A percentile compares a stretch with the other conserved stretches of the same genome.
Conservation (phyloP, 345 rosid genomes). For the Trapa incisa region DNA sequence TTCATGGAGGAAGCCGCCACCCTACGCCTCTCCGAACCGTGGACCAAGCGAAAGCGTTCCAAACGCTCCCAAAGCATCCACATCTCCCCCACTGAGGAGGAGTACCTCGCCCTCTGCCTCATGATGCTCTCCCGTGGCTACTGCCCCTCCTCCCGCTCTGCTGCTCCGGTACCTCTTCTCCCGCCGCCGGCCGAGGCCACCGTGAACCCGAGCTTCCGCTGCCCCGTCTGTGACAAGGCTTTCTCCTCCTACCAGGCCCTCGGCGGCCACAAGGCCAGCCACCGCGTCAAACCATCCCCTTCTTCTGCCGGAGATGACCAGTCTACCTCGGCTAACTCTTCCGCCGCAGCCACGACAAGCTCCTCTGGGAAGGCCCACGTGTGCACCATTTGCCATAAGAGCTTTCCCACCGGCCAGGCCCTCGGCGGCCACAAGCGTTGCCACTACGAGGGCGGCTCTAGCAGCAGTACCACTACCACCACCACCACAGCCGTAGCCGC, state of each 20-base stretch:
- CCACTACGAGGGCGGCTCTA: slow-evolving; percentile 43
- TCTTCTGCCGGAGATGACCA: slow-evolving; percentile 18
- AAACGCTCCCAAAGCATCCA: slow-evolving; percentile 43
- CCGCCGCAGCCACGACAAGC: slow-evolving; percentile 3
- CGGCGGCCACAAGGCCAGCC: slow-evolving; percentile 94
- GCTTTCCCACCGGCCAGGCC: slow-evolving; percentile 61
- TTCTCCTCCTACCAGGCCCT: slow-evolving; percentile 78
- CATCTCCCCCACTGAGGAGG: slow-evolving; percentile 45
- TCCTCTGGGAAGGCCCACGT: slow-evolving; percentile 35
- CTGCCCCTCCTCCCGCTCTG: slow-evolving; percentile 18
- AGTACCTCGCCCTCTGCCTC: slow-evolving; percentile 87
- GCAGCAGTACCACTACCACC: not conserved
- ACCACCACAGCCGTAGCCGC: too few species aligned
- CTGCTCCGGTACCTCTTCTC: slow-evolving; percentile 41
- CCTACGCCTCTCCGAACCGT: slow-evolving; percentile 36
- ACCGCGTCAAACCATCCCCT: slow-evolving; percentile 34
- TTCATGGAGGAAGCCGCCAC: slow-evolving; percentile 20
- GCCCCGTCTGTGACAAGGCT: slow-evolving; percentile 62
- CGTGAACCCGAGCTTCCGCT: slow-evolving; percentile 37
- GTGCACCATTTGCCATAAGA: slow-evolving; percentile 60
- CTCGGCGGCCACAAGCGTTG: slow-evolving; percentile 70
- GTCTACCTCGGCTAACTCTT: slow-evolving; percentile 15
- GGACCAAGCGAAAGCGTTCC: slow-evolving; percentile 80
- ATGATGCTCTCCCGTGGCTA: slow-evolving; percentile 86
- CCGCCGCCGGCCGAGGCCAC: slow-evolving; percentile 17